Evolutionary conservation across 345 rosid genomes (phyloP), one percentile per base, ranked within the genome.

Genomic region (Dipteronia sinensis): DNA sequence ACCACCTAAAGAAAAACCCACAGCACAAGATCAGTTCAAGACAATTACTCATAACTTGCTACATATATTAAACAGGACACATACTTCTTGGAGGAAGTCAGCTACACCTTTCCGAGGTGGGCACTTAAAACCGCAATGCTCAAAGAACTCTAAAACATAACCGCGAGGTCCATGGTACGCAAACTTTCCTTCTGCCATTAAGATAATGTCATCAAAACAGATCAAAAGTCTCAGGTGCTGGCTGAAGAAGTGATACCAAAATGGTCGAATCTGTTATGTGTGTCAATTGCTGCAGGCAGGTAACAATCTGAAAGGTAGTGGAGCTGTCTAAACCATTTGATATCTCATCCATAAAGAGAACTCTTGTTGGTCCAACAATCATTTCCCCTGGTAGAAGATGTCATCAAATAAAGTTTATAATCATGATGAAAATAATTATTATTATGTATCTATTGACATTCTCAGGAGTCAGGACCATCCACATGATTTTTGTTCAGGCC

Each of bases 321-420:
- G 94, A 89, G 78, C 89, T 93, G 85, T 91, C 94, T 63, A 93
- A 77, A 67, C 98, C 94, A 10, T 83, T 90, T 59, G 96, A 87
- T 72, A 93, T 93, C 76, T 89, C 98, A 74, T 93, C 96, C 98
- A 91, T 90, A 78, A 93, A 89, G 1, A 92, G 85, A 63, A 89
- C 91, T 84, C 82, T 89, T 1, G 87, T 77, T 2, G 95, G 98
- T 22, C 95, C 97, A 10, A 92, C 72, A 16, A 93, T 86, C 92
- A 90, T 89, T 69, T 93, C 97, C 56, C 91, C 95, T 79, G 86
- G 44, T 40, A 67, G 47, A 76, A 44, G 72, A 42, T 7, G 10
- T 76, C 76, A 80, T 73, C 66, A 65, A 82, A 10, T 29, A 53
- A 47, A 49, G n/a, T 70, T 47, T 25, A 47, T 6, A 19, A 34